These are phyloP conservation scores for Cubamyces lactineus DNA, from an alignment of 768 basidiomycete genomes.

Conservation along the genomic window DNA sequence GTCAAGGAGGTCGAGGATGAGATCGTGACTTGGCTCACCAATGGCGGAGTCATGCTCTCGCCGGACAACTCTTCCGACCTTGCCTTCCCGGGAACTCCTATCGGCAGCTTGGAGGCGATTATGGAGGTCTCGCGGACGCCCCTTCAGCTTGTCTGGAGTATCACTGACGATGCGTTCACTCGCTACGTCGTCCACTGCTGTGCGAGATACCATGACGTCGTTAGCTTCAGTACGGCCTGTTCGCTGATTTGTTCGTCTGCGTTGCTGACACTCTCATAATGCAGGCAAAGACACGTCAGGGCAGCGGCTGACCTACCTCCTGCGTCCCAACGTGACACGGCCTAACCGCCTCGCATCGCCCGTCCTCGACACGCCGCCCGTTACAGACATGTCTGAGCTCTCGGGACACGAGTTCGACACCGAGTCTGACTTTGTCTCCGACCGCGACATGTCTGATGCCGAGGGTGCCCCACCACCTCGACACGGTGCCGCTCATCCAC, in stretches of 20 bases:
- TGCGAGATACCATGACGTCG: conserved; percentile 76
- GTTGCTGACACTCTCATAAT: not conserved
- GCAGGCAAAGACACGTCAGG: conserved; percentile 60
- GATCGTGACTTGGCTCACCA: conserved; percentile 62
- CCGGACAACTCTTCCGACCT: conserved; percentile 46
- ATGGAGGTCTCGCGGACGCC: conserved; percentile 70
- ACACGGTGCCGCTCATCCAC: conserved; percentile 1
- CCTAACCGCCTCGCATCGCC: conserved; percentile 51
- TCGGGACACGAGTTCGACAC: conserved; percentile 54
- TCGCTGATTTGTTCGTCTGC: not conserved
- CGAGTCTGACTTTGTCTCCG: conserved; percentile 38
- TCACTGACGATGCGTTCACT: conserved; percentile 70
- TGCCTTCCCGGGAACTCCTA: conserved; percentile 44
- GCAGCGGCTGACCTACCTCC: conserved; percentile 72
- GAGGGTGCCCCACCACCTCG: conserved; percentile 20
- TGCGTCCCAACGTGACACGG: conserved; percentile 74
- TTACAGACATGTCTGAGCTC: conserved; percentile 62
- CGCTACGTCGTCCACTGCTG: conserved; percentile 84
- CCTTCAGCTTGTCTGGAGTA: conserved; percentile 72
- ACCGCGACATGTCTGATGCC: conserved; percentile 29
- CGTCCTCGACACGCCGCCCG: conserved; percentile 69
- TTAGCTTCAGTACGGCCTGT: conserved; percentile 77
- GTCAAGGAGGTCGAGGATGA: conserved; percentile 71
- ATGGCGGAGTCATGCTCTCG: conserved; percentile 56
- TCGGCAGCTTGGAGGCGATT: conserved; percentile 58